These are phyloP conservation scores for Ustilago xerochloae DNA, from an alignment of 1,284 basidiomycete genomes.

Conservation along the genomic window DNA sequence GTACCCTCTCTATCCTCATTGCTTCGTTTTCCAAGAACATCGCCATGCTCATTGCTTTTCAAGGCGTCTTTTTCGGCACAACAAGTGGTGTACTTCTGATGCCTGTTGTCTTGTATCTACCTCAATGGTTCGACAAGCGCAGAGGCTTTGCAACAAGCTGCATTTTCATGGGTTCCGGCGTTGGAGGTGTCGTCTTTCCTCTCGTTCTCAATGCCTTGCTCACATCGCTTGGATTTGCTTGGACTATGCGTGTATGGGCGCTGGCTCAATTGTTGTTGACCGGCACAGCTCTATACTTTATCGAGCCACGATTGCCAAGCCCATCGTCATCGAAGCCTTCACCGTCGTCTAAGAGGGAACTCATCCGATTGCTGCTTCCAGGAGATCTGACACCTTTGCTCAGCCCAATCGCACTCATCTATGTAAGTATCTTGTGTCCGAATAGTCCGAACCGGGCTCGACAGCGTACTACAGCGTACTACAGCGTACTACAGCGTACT, in stretches of 20 bases:
- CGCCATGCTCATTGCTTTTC: constrained; percentile 42
- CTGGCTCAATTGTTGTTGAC: constrained; percentile 31
- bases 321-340: neutral
- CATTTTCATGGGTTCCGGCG: constrained; percentile 46
- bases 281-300: constrained; percentile 24
- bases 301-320: constrained; percentile 20
- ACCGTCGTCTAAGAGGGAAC: constrained; percentile 2
- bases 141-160: constrained; percentile 46
- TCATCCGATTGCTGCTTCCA: constrained; percentile 1
- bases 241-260: constrained; percentile 50
- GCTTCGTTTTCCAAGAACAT: constrained; percentile 33
- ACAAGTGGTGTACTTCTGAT: constrained; percentile 37
- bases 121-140: constrained; percentile 54
- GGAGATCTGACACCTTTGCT: constrained; percentile 14
- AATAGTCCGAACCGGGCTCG: no score
- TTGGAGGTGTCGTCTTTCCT: constrained; percentile 53
- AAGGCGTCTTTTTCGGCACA: constrained; percentile 48
- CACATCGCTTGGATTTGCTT: constrained; percentile 42
- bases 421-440: constrained; percentile 5
- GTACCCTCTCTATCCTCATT: constrained; percentile 32
- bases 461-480: no score
- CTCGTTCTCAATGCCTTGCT: constrained; percentile 39
- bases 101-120: constrained; percentile 51
- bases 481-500: no score
- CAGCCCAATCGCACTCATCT: constrained; percentile 14